Evolutionary conservation across 2,329 filamentous ascomycete species (phyloP).

Genomic region (Apiospora malaysiana): DNA sequence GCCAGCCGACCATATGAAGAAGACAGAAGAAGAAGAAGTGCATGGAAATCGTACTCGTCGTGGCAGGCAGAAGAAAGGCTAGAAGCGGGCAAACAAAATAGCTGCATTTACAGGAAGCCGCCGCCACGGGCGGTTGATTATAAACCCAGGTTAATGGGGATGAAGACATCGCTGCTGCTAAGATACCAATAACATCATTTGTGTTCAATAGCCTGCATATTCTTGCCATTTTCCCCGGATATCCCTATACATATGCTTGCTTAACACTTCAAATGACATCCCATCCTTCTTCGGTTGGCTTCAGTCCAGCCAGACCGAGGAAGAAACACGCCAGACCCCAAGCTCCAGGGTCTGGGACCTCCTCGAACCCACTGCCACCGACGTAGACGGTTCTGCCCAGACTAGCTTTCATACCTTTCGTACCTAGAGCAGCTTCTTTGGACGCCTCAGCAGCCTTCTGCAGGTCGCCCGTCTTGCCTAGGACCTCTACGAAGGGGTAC

Average conservation of each 20-base stretch:
- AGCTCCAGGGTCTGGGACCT: slow-evolving; percentile 72
- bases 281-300: slow-evolving; percentile 47
- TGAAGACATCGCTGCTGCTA: slow-evolving; percentile 17
- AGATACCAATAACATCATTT: slow-evolving; percentile 17
- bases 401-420: slow-evolving; percentile 90
- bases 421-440: slow-evolving; percentile 76
- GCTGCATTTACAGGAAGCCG: slow-evolving; percentile 12
- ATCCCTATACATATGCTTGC: neutral
- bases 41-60: neutral
- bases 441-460: slow-evolving; percentile 78
- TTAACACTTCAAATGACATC: slow-evolving; percentile 32
- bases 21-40: neutral
- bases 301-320: slow-evolving; percentile 69
- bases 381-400: slow-evolving; percentile 85
- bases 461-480: slow-evolving; percentile 69
- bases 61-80: slow-evolving; percentile 1
- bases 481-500: slow-evolving; percentile 80
- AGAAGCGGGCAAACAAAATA: neutral
- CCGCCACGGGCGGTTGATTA: slow-evolving; percentile 12
- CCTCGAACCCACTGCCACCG: slow-evolving; percentile 74
- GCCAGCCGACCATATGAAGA: neutral
- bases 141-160: neutral
- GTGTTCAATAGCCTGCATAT: slow-evolving; percentile 1
- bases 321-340: slow-evolving; percentile 81
- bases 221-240: neutral